phyloP scores from a whole-genome alignment of 257 asterid genomes.

The Solanum chilense region DNA sequence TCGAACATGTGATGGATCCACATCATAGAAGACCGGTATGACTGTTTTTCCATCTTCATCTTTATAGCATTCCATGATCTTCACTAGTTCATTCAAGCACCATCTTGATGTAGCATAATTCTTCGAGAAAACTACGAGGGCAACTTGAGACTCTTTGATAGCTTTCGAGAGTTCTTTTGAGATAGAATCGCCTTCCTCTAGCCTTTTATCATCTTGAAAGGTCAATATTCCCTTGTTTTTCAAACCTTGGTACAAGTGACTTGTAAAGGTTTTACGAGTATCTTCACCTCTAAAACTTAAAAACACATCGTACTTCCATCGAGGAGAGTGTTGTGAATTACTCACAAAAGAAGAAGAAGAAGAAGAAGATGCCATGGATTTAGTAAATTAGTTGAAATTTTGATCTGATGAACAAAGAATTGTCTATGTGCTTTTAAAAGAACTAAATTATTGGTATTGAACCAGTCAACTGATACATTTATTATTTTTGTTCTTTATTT shows the following conservation, averaged over 20 bases:
- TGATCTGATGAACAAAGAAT: neutral
- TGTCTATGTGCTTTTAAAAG: neutral
- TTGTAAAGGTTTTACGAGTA: neutral
- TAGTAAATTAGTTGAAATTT: neutral
- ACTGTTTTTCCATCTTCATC: neutral
- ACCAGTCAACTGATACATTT: neutral
- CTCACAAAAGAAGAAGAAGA: neutral
- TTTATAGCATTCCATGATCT: neutral
- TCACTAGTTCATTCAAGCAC: neutral
- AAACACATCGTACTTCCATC: neutral
- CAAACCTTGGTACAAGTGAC: neutral
- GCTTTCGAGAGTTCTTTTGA: neutral
- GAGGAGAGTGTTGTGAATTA: neutral
- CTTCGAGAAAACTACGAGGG: neutral
- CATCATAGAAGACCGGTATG: neutral
- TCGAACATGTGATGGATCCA: neutral
- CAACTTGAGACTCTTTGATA: neutral
- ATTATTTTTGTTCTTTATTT: too few relatives aligned
- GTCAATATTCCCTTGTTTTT: neutral
- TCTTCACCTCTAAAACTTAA: neutral
- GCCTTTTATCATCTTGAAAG: neutral
- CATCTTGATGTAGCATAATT: neutral
- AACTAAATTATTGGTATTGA: neutral
- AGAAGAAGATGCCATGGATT: neutral
- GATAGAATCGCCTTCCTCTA: neutral